Evolutionary conservation across 257 asterid species (phyloP).

Genomic region (Apocynum venetum): DNA sequence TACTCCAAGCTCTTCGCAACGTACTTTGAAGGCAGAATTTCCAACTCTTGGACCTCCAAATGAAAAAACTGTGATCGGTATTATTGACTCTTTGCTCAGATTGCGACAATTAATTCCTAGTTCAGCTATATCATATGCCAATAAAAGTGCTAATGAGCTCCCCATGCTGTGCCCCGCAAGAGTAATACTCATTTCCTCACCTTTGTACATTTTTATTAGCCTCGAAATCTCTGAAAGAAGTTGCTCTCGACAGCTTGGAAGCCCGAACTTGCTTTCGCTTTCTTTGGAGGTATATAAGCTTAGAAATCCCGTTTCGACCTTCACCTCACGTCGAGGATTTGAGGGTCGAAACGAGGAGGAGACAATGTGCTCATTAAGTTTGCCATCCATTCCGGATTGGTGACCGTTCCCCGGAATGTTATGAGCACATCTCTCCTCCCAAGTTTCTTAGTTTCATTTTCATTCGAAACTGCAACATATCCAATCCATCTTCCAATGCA

Average conservation of each 20-base stretch:
- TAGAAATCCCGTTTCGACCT: conserved; percentile 60
- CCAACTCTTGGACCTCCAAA: conserved; percentile 80
- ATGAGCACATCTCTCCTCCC: conserved; percentile 59
- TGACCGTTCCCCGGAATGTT: conserved; percentile 59
- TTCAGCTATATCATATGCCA: conserved; percentile 58
- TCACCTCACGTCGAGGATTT: conserved; percentile 41
- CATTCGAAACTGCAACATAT: conserved; percentile 43
- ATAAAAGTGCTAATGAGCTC: conserved; percentile 51
- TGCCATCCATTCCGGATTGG: conserved; percentile 55
- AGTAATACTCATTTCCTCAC: conserved; percentile 52
- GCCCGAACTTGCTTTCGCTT: conserved; percentile 37
- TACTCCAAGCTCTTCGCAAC: conserved; percentile 64
- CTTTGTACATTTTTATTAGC: conserved; percentile 27
- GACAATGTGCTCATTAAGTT: conserved; percentile 57
- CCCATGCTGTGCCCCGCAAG: conserved; percentile 76
- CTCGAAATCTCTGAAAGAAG: conserved; percentile 59
- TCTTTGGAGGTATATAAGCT: conserved; percentile 50
- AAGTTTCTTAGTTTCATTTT: conserved; percentile 23
- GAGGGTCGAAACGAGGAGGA: conserved; percentile 54
- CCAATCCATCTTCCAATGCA: conserved; percentile 51
- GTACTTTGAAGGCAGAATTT: conserved; percentile 51
- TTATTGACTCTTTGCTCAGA: background rate
- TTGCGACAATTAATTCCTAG: conserved; percentile 37
- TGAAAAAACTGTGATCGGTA: conserved; percentile 57
- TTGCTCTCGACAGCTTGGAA: conserved; percentile 60